Conservation (phyloP, 495 filamentous ascomycete genomes). For the Evernia prunastri region DNA sequence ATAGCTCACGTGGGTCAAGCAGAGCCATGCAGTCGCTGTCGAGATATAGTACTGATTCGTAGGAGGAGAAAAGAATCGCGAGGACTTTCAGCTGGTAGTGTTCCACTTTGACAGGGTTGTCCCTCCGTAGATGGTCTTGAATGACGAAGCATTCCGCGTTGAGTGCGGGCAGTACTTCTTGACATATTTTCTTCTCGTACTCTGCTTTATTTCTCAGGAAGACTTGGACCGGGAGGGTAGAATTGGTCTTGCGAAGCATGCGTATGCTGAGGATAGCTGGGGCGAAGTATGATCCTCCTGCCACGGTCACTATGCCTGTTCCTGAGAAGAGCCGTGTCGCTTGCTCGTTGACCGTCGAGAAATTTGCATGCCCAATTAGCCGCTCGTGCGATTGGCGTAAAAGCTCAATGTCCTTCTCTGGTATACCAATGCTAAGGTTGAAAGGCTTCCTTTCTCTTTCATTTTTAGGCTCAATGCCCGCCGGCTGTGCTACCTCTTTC, state of each 20-base stretch:
- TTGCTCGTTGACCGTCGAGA: slow-evolving; percentile 8
- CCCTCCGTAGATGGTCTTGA: slow-evolving; percentile 36
- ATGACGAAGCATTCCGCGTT: slow-evolving; percentile 48
- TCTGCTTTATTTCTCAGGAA: slow-evolving; percentile 46
- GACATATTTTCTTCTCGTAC: slow-evolving; percentile 49
- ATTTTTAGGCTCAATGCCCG: slow-evolving; percentile 1
- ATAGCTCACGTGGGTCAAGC: slow-evolving; percentile 44
- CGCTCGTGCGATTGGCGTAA: slow-evolving; percentile 11
- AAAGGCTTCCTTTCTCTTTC: slow-evolving; percentile 14
- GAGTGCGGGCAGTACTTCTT: slow-evolving; percentile 43
- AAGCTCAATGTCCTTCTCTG: slow-evolving; percentile 8
- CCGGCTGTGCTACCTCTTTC: background rate
- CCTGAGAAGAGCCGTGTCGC: slow-evolving; percentile 8
- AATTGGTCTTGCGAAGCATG: slow-evolving; percentile 52
- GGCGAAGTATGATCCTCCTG: slow-evolving; percentile 41
- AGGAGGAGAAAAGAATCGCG: slow-evolving; percentile 54
- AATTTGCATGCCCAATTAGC: slow-evolving; percentile 6
- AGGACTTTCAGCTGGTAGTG: slow-evolving; percentile 56
- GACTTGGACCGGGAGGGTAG: slow-evolving; percentile 52
- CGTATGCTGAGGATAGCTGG: slow-evolving; percentile 50
- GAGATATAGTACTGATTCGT: slow-evolving; percentile 56
- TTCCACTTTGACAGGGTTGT: slow-evolving; percentile 27
- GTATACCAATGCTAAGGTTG: slow-evolving; percentile 8
- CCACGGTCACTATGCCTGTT: slow-evolving; percentile 48
- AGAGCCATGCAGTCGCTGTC: slow-evolving; percentile 55